A percentile compares a stretch with the other conserved stretches of the same genome.
Conservation (phyloP, 2,329 filamentous ascomycete species). For the Alternaria burnsii region DNA sequence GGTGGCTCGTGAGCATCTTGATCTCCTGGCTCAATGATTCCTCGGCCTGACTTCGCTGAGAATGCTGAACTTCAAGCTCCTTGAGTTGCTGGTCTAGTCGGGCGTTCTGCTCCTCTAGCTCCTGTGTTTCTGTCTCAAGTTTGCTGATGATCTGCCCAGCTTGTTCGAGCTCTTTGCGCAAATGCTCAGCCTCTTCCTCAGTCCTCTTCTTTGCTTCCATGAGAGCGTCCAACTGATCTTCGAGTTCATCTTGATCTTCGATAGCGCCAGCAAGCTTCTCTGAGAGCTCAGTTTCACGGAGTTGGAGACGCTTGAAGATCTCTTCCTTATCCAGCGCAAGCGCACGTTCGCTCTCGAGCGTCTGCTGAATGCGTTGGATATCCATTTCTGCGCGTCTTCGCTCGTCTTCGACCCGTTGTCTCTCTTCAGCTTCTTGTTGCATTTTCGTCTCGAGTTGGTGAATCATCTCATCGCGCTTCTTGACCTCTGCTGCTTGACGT, state of each 20-base stretch:
- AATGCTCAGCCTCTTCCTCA: slow-evolving; percentile 82
- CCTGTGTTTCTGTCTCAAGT: slow-evolving; percentile 85
- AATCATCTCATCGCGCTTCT: slow-evolving; percentile 94
- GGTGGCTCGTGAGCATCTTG: slow-evolving; percentile 89
- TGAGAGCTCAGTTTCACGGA: slow-evolving; percentile 87
- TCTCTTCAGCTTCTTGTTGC: slow-evolving; percentile 75
- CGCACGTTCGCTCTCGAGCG: slow-evolving; percentile 93
- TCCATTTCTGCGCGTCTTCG: slow-evolving; percentile 86
- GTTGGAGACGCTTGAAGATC: slow-evolving; percentile 95
- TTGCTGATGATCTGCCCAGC: slow-evolving; percentile 86
- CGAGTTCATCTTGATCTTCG: slow-evolving; percentile 91
- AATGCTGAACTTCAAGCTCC: slow-evolving; percentile 74
- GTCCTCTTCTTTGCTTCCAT: slow-evolving; percentile 88
- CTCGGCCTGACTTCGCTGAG: slow-evolving; percentile 78
- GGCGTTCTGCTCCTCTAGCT: slow-evolving; percentile 71
- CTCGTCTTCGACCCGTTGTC: slow-evolving; percentile 87
- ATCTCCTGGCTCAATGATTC: slow-evolving; percentile 81
- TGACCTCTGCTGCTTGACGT: slow-evolving; percentile 89
- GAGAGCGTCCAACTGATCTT: slow-evolving; percentile 90
- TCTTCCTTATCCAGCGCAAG: slow-evolving; percentile 97
- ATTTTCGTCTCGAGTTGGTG: slow-evolving; percentile 85
- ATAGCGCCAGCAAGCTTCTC: slow-evolving; percentile 93
- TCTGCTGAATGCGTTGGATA: slow-evolving; percentile 89
- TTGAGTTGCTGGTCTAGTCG: slow-evolving; percentile 76
- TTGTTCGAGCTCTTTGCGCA: slow-evolving; percentile 85